These are phyloP conservation scores for Sonneratia alba DNA, from an alignment of 345 rosid species.

Conservation along the genomic window DNA sequence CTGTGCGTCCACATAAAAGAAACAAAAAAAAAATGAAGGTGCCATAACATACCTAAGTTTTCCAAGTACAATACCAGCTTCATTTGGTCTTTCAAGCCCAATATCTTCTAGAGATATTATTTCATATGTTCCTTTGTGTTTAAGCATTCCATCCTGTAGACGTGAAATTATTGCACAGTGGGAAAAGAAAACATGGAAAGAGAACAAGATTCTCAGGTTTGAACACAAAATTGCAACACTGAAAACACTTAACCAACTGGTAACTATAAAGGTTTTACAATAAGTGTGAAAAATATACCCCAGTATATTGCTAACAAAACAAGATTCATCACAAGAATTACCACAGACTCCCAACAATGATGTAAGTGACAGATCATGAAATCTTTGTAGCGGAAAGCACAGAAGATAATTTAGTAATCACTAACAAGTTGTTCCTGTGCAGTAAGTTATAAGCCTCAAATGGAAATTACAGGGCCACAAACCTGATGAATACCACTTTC, in stretches of 20 bases:
- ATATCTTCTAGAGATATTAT: constrained; percentile 78
- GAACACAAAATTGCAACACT: neutral
- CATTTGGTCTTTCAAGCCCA: constrained; percentile 76
- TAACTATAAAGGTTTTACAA: neutral
- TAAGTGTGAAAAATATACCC: neutral
- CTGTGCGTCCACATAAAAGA: too few relatives aligned
- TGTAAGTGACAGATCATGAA: neutral
- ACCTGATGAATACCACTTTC: constrained; percentile 97
- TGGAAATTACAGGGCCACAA: neutral
- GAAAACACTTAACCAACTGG: neutral
- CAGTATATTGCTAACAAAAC: too few relatives aligned
- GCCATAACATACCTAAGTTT: constrained; percentile 53
- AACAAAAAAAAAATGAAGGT: too few relatives aligned
- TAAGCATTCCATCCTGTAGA: constrained; percentile 87
- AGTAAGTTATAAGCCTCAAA: neutral
- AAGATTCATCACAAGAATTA: neutral
- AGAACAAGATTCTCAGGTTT: neutral
- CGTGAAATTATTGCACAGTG: constrained; percentile 3
- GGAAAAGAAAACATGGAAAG: neutral
- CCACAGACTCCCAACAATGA: neutral
- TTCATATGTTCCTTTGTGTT: constrained; percentile 86
- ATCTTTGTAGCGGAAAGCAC: neutral
- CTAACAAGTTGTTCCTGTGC: neutral
- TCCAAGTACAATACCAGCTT: constrained; percentile 88
- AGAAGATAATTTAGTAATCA: too few relatives aligned